These are phyloP conservation scores for Stylosanthes scabra DNA, from an alignment of 331 rosid species.

Conservation along the genomic window DNA sequence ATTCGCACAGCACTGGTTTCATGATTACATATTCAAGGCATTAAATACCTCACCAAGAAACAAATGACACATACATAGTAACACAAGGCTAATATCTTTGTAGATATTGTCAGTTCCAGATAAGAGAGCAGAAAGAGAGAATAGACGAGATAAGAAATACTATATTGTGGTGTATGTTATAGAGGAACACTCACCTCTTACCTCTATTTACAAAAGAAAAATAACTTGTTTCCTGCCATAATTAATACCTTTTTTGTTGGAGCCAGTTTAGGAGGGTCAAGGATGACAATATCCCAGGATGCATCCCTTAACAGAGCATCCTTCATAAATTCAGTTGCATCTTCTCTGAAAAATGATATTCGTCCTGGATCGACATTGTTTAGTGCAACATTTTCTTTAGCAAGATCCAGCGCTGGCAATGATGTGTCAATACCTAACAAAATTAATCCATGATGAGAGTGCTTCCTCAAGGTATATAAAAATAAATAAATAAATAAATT, in stretches of 20 bases:
- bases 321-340: conserved; percentile 85
- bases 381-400: conserved; percentile 77
- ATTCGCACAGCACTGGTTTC: background rate
- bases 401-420: conserved; percentile 78
- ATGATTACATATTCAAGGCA: background rate
- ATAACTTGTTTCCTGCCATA: background rate
- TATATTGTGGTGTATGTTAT: no score
- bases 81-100: no score
- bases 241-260: conserved; percentile 76
- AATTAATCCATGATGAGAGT: background rate
- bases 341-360: conserved; percentile 78
- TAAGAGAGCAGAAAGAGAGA: no score
- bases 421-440: conserved; percentile 82
- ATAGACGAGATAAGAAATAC: no score
- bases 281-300: conserved; percentile 81
- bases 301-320: conserved; percentile 72
- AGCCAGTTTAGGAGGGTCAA: conserved; percentile 96
- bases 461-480: conserved; percentile 24
- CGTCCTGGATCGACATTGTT: conserved; percentile 76
- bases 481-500: background rate
- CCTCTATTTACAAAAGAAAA: no score
- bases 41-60: background rate
- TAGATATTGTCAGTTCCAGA: no score
- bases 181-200: no score
- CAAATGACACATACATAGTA: background rate